These are phyloP conservation scores for Coprinellus micaceus DNA, from an alignment of 768 basidiomycete species.

Conservation along the genomic window DNA sequence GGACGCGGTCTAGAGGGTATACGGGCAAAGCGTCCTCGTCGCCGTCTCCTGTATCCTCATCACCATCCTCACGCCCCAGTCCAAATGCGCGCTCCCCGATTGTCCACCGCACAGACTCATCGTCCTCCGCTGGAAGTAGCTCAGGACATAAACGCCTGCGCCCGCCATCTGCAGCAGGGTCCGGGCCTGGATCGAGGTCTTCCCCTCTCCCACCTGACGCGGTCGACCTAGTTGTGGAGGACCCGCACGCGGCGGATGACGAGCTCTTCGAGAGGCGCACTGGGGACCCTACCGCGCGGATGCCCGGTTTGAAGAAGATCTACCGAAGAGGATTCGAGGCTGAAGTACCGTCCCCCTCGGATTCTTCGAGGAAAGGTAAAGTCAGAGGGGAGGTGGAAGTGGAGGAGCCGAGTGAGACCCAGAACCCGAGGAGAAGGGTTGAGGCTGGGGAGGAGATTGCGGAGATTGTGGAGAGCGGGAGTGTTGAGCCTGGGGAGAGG, in stretches of 20 bases:
- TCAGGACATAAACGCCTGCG: too few species aligned
- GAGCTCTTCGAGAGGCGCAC: constrained; percentile 54
- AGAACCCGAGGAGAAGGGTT: constrained; percentile 19
- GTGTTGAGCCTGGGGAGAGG: constrained; percentile 41
- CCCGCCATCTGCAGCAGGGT: background rate
- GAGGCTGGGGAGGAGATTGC: constrained; percentile 37
- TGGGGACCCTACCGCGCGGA: constrained; percentile 54
- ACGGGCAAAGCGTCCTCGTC: background rate
- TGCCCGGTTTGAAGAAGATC: constrained; percentile 45
- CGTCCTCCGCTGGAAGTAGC: constrained; percentile 14
- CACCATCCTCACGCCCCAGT: background rate
- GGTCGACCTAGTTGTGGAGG: constrained; percentile 85
- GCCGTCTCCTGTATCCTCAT: background rate
- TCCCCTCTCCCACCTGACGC: constrained; percentile 63
- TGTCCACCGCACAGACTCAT: constrained; percentile 17
- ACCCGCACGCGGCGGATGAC: constrained; percentile 49
- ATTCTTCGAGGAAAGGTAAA: constrained; percentile 19
- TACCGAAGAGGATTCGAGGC: constrained; percentile 48
- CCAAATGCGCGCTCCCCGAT: constrained; percentile 22
- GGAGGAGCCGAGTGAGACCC: constrained; percentile 21
- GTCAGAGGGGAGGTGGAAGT: constrained; percentile 39
- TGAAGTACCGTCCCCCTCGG: too few species aligned
- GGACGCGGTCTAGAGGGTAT: constrained; percentile 32
- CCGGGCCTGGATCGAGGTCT: constrained; percentile 9
- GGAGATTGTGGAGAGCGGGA: constrained; percentile 7